Conservation (phyloP, 1,284 basidiomycete species). For the Tilletia walkeri region DNA sequence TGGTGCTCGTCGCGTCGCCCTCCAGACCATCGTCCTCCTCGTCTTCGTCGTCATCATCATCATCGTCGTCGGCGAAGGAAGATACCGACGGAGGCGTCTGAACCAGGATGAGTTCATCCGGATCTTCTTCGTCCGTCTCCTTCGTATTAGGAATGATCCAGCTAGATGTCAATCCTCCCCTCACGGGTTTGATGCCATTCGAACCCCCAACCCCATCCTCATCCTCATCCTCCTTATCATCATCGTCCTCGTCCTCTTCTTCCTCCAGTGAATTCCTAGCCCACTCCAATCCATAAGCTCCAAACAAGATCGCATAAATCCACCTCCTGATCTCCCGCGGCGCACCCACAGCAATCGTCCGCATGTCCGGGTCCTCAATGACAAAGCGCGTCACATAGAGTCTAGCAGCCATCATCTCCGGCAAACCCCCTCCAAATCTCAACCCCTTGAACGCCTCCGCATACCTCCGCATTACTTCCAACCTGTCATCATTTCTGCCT, state of each 20-base stretch:
- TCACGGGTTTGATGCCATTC: slow-evolving; percentile 21
- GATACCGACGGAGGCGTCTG: slow-evolving; percentile 36
- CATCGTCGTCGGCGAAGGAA: slow-evolving; percentile 29
- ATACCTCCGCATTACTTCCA: slow-evolving; percentile 24
- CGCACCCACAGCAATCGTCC: slow-evolving; percentile 30
- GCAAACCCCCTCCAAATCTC: slow-evolving; percentile 27
- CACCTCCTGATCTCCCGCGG: slow-evolving; percentile 34
- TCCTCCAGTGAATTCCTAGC: slow-evolving; percentile 37
- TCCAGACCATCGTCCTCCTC: slow-evolving; percentile 21
- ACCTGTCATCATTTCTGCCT: neutral
- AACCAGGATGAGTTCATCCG: slow-evolving; percentile 43
- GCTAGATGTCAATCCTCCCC: slow-evolving; percentile 27
- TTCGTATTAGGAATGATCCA: slow-evolving; percentile 14
- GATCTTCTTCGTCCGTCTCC: slow-evolving; percentile 29
- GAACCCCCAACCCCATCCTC: neutral
- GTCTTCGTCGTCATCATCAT: slow-evolving; percentile 23
- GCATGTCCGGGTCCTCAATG: slow-evolving; percentile 41
- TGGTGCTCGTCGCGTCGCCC: too few relatives aligned
- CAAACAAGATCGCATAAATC: slow-evolving; percentile 36
- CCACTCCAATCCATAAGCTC: slow-evolving; percentile 44
- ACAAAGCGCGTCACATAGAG: slow-evolving; percentile 27
- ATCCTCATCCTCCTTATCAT: slow-evolving; percentile 19
- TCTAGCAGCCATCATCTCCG: slow-evolving; percentile 32
- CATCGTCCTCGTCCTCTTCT: neutral
- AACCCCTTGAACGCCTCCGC: slow-evolving; percentile 29